Conservation (phyloP, 2,329 filamentous ascomycete genomes). For the Cladosporium phlei region DNA sequence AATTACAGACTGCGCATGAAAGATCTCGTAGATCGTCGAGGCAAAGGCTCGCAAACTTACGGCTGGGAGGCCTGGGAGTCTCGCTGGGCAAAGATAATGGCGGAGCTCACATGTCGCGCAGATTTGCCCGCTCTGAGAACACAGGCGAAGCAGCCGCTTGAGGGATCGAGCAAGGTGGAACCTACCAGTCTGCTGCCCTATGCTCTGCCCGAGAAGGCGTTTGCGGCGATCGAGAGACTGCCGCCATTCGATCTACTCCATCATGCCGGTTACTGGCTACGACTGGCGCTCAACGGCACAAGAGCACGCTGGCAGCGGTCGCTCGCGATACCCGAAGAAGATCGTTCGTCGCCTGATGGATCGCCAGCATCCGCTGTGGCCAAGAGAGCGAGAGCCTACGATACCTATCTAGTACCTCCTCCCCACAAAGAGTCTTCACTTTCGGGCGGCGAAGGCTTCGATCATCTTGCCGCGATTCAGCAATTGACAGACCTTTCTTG, state of each 20-base stretch:
- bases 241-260: constrained; percentile 57
- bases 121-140: constrained; percentile 42
- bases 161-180: constrained; percentile 17
- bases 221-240: constrained; percentile 46
- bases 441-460: constrained; percentile 40
- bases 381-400: constrained; percentile 51
- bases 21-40: constrained; percentile 74
- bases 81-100: constrained; percentile 61
- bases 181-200: constrained; percentile 30
- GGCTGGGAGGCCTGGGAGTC: constrained; percentile 94
- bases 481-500: constrained; percentile 44
- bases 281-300: constrained; percentile 50
- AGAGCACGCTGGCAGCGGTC: constrained; percentile 48
- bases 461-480: constrained; percentile 50
- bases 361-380: constrained; percentile 53
- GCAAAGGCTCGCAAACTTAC: constrained; percentile 82
- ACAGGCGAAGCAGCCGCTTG: constrained; percentile 16
- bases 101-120: constrained; percentile 52
- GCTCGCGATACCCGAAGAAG: constrained; percentile 55
- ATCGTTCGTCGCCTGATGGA: constrained; percentile 51
- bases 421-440: constrained; percentile 52
- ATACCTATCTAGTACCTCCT: constrained; percentile 57
- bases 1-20: constrained; percentile 68
- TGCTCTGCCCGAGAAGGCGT: constrained; percentile 48
- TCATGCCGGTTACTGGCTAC: constrained; percentile 59